A percentile compares a stretch with the other conserved stretches of the same genome.
Conservation (phyloP, 1,284 basidiomycete species). For the Boletellus deceptivus region DNA sequence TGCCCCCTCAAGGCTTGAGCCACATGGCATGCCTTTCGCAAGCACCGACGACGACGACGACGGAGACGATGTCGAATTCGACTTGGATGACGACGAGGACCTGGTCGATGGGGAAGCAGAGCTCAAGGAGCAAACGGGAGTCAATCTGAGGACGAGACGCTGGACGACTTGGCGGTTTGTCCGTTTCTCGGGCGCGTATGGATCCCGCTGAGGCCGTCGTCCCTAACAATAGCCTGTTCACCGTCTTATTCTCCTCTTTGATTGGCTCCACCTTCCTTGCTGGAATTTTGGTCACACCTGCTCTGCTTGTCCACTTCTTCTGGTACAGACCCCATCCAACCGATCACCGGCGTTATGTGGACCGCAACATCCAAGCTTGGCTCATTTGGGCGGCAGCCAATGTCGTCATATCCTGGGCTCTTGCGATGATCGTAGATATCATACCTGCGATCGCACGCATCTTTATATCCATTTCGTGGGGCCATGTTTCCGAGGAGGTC, state of each 20-base stretch:
- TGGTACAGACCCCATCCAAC: slow-evolving; percentile 63
- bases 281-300: slow-evolving; percentile 55
- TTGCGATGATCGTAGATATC: slow-evolving; percentile 68
- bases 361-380: slow-evolving; percentile 72
- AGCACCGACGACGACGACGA: slow-evolving; percentile 53
- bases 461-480: slow-evolving; percentile 61
- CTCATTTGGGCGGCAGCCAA: slow-evolving; percentile 77
- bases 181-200: slow-evolving; percentile 1
- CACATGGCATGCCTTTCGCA: slow-evolving; percentile 46
- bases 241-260: slow-evolving; percentile 65
- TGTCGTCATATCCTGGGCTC: slow-evolving; percentile 70
- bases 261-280: slow-evolving; percentile 68
- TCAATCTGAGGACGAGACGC: slow-evolving; percentile 42
- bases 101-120: slow-evolving; percentile 66
- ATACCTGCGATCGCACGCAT: slow-evolving; percentile 54
- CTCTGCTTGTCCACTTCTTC: slow-evolving; percentile 61
- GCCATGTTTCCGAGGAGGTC: slow-evolving; percentile 67
- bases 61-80: slow-evolving; percentile 44
- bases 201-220: slow-evolving; percentile 3
- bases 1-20: slow-evolving; percentile 32
- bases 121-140: slow-evolving; percentile 58
- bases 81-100: slow-evolving; percentile 76
- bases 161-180: slow-evolving; percentile 57
- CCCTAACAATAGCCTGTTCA: slow-evolving; percentile 46
- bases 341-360: slow-evolving; percentile 55